Percentiles rank a stretch among this genome's conserved stretches.
These are phyloP conservation scores for Fusarium keratoplasticum DNA, from an alignment of 2,329 filamentous ascomycete species.

Conservation along the genomic window DNA sequence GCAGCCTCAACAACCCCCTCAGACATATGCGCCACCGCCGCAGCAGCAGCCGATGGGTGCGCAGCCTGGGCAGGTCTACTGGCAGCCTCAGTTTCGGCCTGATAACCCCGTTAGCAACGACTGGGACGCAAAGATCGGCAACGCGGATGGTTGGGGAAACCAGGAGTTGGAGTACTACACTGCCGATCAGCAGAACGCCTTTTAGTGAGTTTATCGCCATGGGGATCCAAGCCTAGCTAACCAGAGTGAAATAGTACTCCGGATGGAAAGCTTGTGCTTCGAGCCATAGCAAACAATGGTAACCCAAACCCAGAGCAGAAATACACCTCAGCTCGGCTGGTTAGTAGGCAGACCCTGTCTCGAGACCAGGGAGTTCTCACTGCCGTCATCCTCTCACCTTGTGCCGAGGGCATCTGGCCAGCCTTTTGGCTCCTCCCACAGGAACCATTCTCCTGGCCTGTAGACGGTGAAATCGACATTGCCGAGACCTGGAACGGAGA, in stretches of 20 bases:
- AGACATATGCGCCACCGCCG: conserved; percentile 33
- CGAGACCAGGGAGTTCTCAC: conserved; percentile 64
- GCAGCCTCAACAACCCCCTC: conserved; percentile 36
- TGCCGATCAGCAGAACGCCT: conserved; percentile 60
- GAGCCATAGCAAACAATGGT: conserved; percentile 55
- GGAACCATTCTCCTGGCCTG: conserved; percentile 69
- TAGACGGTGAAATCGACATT: conserved; percentile 70
- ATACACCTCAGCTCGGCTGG: conserved; percentile 67
- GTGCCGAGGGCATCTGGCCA: conserved; percentile 69
- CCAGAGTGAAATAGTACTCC: conserved; percentile 49
- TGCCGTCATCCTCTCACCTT: conserved; percentile 63
- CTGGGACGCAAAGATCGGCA: conserved; percentile 66
- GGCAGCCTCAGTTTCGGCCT: conserved; percentile 63
- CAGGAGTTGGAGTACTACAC: conserved; percentile 71
- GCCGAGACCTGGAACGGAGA: conserved; percentile 72
- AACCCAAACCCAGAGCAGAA: conserved; percentile 49
- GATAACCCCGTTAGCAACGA: conserved; percentile 59
- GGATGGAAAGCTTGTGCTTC: conserved; percentile 63
- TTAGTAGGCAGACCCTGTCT: conserved; percentile 62
- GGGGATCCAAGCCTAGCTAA: not conserved
- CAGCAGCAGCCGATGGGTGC: conserved; percentile 35
- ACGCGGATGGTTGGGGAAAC: conserved; percentile 72
- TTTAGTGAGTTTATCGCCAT: conserved; percentile 52
- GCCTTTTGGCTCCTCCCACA: conserved; percentile 71
- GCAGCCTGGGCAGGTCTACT: conserved; percentile 54